Conservation (phyloP, 345 rosid species). For the Lepidium didymum region DNA sequence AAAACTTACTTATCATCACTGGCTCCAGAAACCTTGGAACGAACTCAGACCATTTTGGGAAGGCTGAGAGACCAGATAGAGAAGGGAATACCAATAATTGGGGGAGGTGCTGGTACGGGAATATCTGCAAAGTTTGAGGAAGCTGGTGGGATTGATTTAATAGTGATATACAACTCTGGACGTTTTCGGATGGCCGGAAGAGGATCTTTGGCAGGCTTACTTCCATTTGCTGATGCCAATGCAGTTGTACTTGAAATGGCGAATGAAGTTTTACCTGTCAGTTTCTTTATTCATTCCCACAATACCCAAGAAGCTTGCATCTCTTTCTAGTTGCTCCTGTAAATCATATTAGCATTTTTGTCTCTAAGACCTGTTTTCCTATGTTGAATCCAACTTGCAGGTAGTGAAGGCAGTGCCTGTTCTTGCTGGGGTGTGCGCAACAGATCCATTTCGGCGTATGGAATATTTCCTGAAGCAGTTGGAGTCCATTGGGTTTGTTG, state of each 20-base stretch:
- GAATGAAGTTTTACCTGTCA: slow-evolving; percentile 89
- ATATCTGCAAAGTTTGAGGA: slow-evolving; percentile 98
- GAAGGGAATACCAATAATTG: slow-evolving; percentile 73
- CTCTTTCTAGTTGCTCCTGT: not conserved
- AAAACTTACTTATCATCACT: slow-evolving; percentile 6
- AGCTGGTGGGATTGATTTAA: slow-evolving; percentile 92
- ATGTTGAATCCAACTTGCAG: slow-evolving; percentile 30
- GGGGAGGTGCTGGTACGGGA: slow-evolving; percentile 99
- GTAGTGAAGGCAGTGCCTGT: slow-evolving; percentile 81
- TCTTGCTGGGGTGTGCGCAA: slow-evolving; percentile 94
- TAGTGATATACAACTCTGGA: slow-evolving; percentile 86
- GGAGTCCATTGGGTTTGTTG: slow-evolving; percentile 78
- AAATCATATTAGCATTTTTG: not conserved
- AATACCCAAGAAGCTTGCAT: not conserved
- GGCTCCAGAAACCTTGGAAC: slow-evolving; percentile 63
- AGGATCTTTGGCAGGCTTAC: slow-evolving; percentile 88
- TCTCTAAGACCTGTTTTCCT: not conserved
- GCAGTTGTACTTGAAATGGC: slow-evolving; percentile 88
- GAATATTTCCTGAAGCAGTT: slow-evolving; percentile 76
- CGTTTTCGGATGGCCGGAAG: slow-evolving; percentile 99
- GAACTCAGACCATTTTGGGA: slow-evolving; percentile 58
- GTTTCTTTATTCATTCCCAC: slow-evolving; percentile 18
- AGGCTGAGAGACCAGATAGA: slow-evolving; percentile 58
- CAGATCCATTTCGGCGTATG: slow-evolving; percentile 92
- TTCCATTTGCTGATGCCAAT: slow-evolving; percentile 96